phyloP scores from a whole-genome alignment of 805 yeast genomes.

The Starmerella apis region DNA sequence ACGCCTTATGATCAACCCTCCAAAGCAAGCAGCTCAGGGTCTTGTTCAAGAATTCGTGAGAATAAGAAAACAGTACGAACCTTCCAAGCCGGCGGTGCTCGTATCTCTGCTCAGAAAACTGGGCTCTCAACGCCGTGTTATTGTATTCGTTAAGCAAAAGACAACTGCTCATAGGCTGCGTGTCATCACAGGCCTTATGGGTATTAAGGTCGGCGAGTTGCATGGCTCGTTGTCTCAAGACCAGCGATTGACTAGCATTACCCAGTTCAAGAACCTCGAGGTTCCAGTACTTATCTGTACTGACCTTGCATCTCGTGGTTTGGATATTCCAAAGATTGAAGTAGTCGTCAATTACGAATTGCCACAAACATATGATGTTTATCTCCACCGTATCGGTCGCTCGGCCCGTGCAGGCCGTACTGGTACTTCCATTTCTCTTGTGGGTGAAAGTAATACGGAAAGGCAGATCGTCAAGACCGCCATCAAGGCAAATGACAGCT shows the following conservation, averaged over 20 bases:
- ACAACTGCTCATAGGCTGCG: conserved; percentile 82
- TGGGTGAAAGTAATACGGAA: conserved; percentile 82
- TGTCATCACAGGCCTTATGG: conserved; percentile 64
- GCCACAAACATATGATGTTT: conserved; percentile 87
- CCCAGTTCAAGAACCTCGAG: conserved; percentile 65
- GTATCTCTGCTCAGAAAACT: conserved; percentile 58
- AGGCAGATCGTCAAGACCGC: conserved; percentile 87
- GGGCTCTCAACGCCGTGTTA: conserved; percentile 62
- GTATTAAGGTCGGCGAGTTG: conserved; percentile 70
- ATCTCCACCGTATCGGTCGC: conserved; percentile 96
- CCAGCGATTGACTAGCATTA: conserved; percentile 78
- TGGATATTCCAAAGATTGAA: conserved; percentile 96
- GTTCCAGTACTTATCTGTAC: conserved; percentile 91
- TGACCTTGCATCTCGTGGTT: conserved; percentile 97
- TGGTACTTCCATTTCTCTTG: conserved; percentile 86
- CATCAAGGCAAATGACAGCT: conserved; percentile 38
- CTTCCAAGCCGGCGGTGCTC: conserved; percentile 70
- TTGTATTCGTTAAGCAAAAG: conserved; percentile 85
- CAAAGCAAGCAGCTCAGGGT: conserved; percentile 86
- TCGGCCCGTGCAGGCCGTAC: conserved; percentile 98
- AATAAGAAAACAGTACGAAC: conserved; percentile 63
- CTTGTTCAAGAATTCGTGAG: conserved; percentile 90
- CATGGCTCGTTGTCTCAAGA: conserved; percentile 78
- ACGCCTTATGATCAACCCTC: conserved; percentile 91
- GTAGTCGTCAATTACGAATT: conserved; percentile 88